Conservation (phyloP, 768 basidiomycete genomes). For the Amanita subjunquillea region DNA sequence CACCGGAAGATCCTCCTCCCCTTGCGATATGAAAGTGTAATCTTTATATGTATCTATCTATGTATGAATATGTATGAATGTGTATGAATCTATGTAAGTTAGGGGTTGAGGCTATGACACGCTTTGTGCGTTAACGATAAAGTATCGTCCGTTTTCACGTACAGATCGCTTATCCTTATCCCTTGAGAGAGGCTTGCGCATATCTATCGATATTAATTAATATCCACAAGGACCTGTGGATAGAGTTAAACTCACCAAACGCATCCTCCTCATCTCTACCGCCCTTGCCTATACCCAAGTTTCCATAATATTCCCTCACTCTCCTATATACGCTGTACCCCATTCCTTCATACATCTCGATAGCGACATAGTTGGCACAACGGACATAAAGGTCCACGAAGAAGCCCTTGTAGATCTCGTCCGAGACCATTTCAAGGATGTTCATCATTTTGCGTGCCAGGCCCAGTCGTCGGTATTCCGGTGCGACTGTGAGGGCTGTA, state of each 20-base stretch:
- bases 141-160: conserved; percentile 61
- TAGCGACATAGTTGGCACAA: conserved; percentile 76
- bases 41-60: too few relatives aligned
- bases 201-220: conserved; percentile 22
- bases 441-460: conserved; percentile 83
- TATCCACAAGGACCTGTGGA: not conserved
- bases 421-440: conserved; percentile 78
- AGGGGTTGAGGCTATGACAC: conserved; percentile 29
- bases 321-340: conserved; percentile 90
- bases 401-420: conserved; percentile 70
- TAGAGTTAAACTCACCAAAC: conserved; percentile 52
- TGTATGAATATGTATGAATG: not conserved
- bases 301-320: conserved; percentile 85
- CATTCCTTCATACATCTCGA: conserved; percentile 84
- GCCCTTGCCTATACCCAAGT: conserved; percentile 64
- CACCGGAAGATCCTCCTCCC: conserved; percentile 44
- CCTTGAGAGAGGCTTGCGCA: conserved; percentile 66
- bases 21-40: conserved; percentile 26
- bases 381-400: conserved; percentile 97
- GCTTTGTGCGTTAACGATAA: conserved; percentile 54
- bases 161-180: conserved; percentile 57
- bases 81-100: not conserved
- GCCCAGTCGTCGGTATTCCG: conserved; percentile 81
- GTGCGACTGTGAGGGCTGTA: conserved; percentile 90
- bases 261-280: conserved; percentile 83